Conservation (phyloP, 331 rosid genomes). For the Quercus tomentella region DNA sequence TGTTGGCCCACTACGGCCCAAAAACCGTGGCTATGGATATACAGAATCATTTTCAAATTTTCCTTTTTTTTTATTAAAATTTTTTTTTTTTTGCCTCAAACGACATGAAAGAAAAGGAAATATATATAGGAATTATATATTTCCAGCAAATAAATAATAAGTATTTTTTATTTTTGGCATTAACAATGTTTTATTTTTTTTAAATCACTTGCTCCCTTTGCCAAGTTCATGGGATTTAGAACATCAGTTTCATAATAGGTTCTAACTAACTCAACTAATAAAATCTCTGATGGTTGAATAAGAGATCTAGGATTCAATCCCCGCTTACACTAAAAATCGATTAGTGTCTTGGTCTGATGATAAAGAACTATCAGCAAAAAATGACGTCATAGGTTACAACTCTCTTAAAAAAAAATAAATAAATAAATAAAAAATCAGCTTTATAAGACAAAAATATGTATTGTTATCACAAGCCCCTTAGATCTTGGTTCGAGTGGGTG, state of each 20-base stretch:
- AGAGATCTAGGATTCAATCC: fast-evolving
- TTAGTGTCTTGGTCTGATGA: fast-evolving
- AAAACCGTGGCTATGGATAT: not conserved
- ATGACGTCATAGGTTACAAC: fast-evolving
- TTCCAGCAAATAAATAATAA: too few relatives aligned
- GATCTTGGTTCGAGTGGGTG: not conserved
- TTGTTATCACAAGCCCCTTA: not conserved
- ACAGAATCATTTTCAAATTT: not conserved
- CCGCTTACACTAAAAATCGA: fast-evolving
- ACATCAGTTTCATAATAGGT: fast-evolving
- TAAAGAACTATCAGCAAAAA: fast-evolving
- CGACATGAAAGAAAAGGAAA: not conserved
- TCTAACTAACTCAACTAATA: fast-evolving
- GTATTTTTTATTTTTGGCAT: too few relatives aligned
- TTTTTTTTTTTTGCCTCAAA: too few relatives aligned
- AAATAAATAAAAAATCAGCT: not conserved
- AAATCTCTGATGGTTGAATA: fast-evolving
- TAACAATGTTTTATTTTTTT: too few relatives aligned
- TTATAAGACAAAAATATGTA: too few relatives aligned
- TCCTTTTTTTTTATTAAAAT: not conserved
- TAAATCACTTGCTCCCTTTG: too few relatives aligned
- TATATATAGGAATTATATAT: not conserved
- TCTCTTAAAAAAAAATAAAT: not conserved
- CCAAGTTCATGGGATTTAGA: too few relatives aligned
- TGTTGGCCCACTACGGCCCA: not conserved